Conservation (phyloP, 2,329 filamentous ascomycete genomes). For the Pseudocercospora macadamiae region DNA sequence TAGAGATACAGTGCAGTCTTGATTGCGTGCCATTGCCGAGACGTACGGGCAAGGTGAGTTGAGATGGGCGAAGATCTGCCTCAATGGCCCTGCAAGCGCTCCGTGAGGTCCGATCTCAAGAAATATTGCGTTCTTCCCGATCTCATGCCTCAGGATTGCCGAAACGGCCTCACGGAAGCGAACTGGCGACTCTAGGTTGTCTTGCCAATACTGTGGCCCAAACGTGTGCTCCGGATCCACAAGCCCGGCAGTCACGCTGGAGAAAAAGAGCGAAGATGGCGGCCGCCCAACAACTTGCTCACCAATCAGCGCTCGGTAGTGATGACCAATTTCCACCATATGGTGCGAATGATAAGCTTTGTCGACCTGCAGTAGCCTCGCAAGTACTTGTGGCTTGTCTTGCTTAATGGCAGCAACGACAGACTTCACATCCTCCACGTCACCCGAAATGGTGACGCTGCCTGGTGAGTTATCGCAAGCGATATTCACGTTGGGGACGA, state of each 20-base stretch:
- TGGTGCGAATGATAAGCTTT: constrained; percentile 50
- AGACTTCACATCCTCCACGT: constrained; percentile 23
- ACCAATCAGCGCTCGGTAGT: background rate
- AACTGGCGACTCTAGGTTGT: constrained; percentile 1
- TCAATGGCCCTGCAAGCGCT: constrained; percentile 1
- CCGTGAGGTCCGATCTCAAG: constrained; percentile 13
- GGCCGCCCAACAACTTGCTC: background rate
- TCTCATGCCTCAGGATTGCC: background rate
- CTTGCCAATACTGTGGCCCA: background rate
- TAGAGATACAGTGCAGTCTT: background rate
- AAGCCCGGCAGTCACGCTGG: background rate
- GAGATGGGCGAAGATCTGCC: background rate
- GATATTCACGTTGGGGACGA: background rate
- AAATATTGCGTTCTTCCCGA: background rate
- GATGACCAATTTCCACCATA: background rate
- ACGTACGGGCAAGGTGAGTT: background rate
- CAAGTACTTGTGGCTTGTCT: constrained; percentile 24
- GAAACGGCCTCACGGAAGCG: background rate
- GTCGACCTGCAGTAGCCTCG: constrained; percentile 44
- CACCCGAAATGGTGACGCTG: constrained; percentile 53
- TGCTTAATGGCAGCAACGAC: background rate
- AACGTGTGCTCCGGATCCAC: background rate
- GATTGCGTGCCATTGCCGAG: background rate
- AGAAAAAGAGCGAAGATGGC: background rate
- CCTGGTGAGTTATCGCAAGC: constrained; percentile 40